A percentile compares a stretch with the other conserved stretches of the same genome.
phyloP scores from a whole-genome alignment of 2,329 filamentous ascomycete genomes.

The Ascochyta clinopodiicola region DNA sequence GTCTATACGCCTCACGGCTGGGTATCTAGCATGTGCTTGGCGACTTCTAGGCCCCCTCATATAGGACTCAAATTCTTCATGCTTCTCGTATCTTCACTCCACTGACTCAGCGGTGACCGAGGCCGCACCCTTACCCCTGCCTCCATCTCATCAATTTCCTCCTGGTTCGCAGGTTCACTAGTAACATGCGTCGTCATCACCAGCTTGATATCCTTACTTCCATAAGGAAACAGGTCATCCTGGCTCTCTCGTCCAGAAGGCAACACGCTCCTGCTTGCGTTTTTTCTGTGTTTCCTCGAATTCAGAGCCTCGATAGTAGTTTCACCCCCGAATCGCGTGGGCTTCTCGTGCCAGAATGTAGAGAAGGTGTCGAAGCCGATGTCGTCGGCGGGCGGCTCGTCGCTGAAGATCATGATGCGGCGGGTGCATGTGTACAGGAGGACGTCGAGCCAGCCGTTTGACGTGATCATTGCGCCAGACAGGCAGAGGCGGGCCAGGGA shows the following conservation, averaged over 20 bases:
- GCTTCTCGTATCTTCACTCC: slow-evolving; percentile 42
- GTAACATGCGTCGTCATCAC: slow-evolving; percentile 44
- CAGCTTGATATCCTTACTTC: slow-evolving; percentile 42
- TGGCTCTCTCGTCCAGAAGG: slow-evolving; percentile 24
- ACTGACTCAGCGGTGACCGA: slow-evolving; percentile 36
- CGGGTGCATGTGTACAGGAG: slow-evolving; percentile 65
- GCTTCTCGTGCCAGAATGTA: slow-evolving; percentile 40
- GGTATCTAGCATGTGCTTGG: slow-evolving; percentile 1
- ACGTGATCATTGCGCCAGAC: slow-evolving; percentile 63
- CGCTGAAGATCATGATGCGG: slow-evolving; percentile 60
- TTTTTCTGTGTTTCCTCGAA: slow-evolving; percentile 10
- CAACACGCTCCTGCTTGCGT: slow-evolving; percentile 27
- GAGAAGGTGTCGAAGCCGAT: slow-evolving; percentile 48
- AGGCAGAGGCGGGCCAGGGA: slow-evolving; percentile 57
- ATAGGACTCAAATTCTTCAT: slow-evolving; percentile 19
- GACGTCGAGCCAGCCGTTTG: slow-evolving; percentile 65
- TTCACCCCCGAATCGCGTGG: slow-evolving; percentile 53
- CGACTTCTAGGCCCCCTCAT: background rate
- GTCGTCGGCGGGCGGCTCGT: slow-evolving; percentile 50
- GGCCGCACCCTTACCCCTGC: slow-evolving; percentile 35
- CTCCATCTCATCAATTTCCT: slow-evolving; percentile 44
- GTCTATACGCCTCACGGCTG: background rate
- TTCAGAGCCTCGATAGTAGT: slow-evolving; percentile 50
- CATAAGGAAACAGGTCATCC: slow-evolving; percentile 31
- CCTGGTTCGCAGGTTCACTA: slow-evolving; percentile 42